These are phyloP conservation scores for Serendipita vermifera DNA, from an alignment of 768 basidiomycete species.

Conservation along the genomic window DNA sequence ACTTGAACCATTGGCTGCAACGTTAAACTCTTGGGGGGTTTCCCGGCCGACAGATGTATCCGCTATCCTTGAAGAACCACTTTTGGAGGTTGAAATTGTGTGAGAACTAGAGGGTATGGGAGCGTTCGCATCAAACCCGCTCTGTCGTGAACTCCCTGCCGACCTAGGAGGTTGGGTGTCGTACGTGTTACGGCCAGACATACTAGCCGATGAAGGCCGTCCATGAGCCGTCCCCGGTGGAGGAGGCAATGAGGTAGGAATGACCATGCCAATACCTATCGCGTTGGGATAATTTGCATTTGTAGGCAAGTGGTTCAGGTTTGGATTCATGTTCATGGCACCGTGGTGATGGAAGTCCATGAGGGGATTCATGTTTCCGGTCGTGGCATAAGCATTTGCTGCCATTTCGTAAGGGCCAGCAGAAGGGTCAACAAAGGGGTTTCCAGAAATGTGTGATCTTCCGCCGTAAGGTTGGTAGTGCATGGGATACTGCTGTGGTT, in stretches of 20 bases:
- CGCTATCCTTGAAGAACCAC: too few species aligned
- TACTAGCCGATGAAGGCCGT: background rate
- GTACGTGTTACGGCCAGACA: background rate
- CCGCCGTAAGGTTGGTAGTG: background rate
- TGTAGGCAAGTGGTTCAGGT: background rate
- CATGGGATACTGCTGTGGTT: background rate
- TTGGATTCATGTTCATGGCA: conserved; percentile 7
- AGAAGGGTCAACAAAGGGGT: background rate
- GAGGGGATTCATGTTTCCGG: background rate
- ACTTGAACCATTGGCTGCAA: too few species aligned
- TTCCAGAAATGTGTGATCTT: background rate
- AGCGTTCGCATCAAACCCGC: too few species aligned
- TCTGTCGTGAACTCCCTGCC: too few species aligned
- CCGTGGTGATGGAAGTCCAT: conserved; percentile 5
- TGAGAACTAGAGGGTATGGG: too few species aligned
- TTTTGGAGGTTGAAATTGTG: too few species aligned
- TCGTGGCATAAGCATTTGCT: background rate
- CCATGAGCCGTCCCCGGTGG: background rate
- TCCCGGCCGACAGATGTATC: too few species aligned
- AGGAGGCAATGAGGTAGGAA: too few species aligned
- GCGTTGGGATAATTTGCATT: background rate
- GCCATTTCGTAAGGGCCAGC: background rate
- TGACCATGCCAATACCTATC: background rate
- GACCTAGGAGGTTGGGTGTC: background rate
- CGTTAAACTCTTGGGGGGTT: too few species aligned